Evolutionary conservation across 495 filamentous ascomycete genomes (phyloP).

Genomic region (Aspergillus avenaceus): DNA sequence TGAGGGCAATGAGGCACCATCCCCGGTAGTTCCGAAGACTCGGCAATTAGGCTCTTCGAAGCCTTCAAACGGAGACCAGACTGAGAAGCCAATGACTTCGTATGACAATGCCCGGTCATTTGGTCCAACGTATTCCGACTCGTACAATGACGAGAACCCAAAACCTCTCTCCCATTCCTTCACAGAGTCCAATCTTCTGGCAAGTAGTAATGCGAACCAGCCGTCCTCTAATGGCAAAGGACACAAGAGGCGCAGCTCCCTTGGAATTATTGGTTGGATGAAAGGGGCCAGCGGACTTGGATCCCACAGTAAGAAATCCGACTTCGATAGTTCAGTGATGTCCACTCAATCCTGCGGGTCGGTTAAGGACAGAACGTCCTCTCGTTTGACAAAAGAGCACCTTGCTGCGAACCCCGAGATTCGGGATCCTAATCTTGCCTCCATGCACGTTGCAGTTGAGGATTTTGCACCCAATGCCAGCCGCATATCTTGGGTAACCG

Average conservation of each 20-base stretch:
- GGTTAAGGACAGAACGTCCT: slow-evolving; percentile 1
- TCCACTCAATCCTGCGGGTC: slow-evolving; percentile 1
- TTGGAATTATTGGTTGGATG: slow-evolving; percentile 43
- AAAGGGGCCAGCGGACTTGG: slow-evolving; percentile 33
- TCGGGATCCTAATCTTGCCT: slow-evolving; percentile 6
- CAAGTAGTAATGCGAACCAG: slow-evolving; percentile 16
- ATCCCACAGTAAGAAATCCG: slow-evolving; percentile 20
- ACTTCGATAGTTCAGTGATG: slow-evolving; percentile 10
- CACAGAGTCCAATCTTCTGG: slow-evolving; percentile 21
- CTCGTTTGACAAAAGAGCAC: slow-evolving; percentile 11
- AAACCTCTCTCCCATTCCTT: slow-evolving; percentile 26
- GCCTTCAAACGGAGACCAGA: slow-evolving; percentile 12
- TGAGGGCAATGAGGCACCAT: slow-evolving; percentile 31
- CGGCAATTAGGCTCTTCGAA: slow-evolving; percentile 1
- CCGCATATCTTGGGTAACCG: slow-evolving; percentile 11
- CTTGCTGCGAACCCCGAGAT: slow-evolving; percentile 13
- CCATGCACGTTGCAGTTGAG: slow-evolving; percentile 11
- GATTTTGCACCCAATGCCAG: slow-evolving; percentile 16
- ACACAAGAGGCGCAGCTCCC: slow-evolving; percentile 37
- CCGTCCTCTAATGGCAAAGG: slow-evolving; percentile 28
- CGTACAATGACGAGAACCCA: background rate
- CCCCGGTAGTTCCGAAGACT: slow-evolving; percentile 34
- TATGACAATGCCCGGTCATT: slow-evolving; percentile 5
- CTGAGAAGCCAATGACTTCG: slow-evolving; percentile 10
- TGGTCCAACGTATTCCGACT: slow-evolving; percentile 12